Conservation (phyloP, 768 basidiomycete genomes). For the Tremella mesenterica region DNA sequence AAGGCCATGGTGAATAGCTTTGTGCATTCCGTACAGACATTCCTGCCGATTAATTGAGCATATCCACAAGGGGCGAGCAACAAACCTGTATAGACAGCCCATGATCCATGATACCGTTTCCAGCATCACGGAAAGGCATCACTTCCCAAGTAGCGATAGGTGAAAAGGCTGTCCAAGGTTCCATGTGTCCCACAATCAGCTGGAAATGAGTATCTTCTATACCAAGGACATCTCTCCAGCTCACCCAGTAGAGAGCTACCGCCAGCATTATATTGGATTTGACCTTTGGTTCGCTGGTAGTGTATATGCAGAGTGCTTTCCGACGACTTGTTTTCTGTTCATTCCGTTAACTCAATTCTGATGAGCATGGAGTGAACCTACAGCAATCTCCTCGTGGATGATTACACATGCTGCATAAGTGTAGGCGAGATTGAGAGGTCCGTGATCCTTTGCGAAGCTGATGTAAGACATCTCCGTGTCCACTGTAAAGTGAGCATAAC, state of each 20-base stretch:
- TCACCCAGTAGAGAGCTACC: slow-evolving; percentile 82
- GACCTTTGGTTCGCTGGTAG: slow-evolving; percentile 69
- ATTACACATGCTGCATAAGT: slow-evolving; percentile 27
- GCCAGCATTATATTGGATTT: slow-evolving; percentile 94
- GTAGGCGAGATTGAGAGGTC: slow-evolving; percentile 38
- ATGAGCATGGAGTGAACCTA: slow-evolving; percentile 7
- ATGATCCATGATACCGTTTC: slow-evolving; percentile 83
- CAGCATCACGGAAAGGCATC: slow-evolving; percentile 85
- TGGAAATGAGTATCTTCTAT: slow-evolving; percentile 1
- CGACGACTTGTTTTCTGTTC: background rate
- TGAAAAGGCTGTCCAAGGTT: slow-evolving; percentile 90
- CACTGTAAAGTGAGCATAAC: slow-evolving; percentile 22
- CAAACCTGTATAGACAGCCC: slow-evolving; percentile 89
- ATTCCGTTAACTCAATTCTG: background rate
- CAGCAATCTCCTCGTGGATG: slow-evolving; percentile 22
- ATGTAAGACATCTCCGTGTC: slow-evolving; percentile 36
- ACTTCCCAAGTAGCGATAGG: slow-evolving; percentile 78
- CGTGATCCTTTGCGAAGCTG: slow-evolving; percentile 32
- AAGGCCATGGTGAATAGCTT: slow-evolving; percentile 40
- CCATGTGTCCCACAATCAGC: slow-evolving; percentile 76
- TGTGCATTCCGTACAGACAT: slow-evolving; percentile 84
- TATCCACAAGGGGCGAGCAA: slow-evolving; percentile 70
- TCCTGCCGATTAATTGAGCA: slow-evolving; percentile 51
- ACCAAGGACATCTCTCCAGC: slow-evolving; percentile 38
- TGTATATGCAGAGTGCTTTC: slow-evolving; percentile 54